phyloP scores from a whole-genome alignment of 805 yeast species.

The Yarrowia sp. region DNA sequence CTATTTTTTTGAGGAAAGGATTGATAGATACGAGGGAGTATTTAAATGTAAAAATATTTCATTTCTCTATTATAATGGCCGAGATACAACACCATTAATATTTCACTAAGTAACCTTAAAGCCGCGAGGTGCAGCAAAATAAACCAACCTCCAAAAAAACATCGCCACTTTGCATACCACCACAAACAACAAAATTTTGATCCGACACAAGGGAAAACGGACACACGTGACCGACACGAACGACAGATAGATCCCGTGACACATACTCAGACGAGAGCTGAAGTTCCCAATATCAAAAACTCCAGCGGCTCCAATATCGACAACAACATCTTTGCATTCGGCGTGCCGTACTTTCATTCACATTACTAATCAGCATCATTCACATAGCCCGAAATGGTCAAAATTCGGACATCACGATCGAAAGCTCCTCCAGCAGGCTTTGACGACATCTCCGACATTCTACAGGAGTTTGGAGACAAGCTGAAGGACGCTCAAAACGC shows the following conservation, averaged over 20 bases:
- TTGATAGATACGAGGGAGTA: too few species aligned
- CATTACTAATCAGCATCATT: too few species aligned
- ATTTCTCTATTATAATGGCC: neutral
- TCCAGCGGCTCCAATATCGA: neutral
- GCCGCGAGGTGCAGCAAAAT: neutral
- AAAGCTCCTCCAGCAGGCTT: conserved; percentile 72
- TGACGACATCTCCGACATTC: conserved; percentile 61
- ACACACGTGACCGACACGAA: neutral
- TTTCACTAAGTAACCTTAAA: neutral
- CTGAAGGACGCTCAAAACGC: conserved; percentile 46
- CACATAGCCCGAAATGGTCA: neutral
- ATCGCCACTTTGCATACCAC: neutral
- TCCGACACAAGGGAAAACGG: neutral
- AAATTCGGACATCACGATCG: conserved; percentile 40
- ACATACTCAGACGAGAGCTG: neutral
- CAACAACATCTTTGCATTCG: too few species aligned
- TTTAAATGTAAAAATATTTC: too few species aligned
- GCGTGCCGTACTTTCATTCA: too few species aligned
- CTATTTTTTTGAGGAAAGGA: too few species aligned
- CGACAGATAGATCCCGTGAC: neutral
- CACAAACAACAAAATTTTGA: neutral
- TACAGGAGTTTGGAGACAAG: conserved; percentile 55
- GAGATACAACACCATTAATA: too few species aligned
- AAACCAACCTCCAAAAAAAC: conserved; percentile 16
- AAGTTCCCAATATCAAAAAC: neutral